phyloP scores from a whole-genome alignment of 805 yeast species.

The Clavispora asparagi region DNA sequence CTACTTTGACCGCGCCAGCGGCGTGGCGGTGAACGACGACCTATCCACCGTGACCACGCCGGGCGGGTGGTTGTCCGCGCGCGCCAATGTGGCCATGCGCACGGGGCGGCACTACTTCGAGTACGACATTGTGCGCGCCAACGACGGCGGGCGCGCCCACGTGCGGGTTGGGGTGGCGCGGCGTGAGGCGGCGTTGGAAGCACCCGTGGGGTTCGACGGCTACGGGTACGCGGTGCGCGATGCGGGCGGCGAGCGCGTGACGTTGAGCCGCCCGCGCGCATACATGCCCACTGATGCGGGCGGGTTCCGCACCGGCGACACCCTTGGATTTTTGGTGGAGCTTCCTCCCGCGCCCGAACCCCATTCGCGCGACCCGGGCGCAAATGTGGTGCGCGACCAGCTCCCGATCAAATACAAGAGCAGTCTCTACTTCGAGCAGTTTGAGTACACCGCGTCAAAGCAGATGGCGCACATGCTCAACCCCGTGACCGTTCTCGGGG shows the following conservation, averaged over 20 bases:
- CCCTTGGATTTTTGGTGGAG: constrained; percentile 68
- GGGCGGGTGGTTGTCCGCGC: constrained; percentile 75
- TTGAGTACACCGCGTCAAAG: constrained; percentile 67
- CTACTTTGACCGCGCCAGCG: constrained; percentile 66
- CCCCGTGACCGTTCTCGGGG: constrained; percentile 69
- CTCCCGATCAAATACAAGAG: constrained; percentile 80
- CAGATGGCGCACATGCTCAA: constrained; percentile 69
- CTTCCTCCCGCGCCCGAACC: constrained; percentile 52
- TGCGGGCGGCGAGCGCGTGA: constrained; percentile 66
- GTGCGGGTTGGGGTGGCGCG: constrained; percentile 82
- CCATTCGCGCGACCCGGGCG: no score
- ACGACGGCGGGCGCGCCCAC: constrained; percentile 39
- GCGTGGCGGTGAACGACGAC: constrained; percentile 33
- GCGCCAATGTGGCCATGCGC: constrained; percentile 69
- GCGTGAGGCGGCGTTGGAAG: constrained; percentile 84
- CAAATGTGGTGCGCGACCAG: constrained; percentile 69
- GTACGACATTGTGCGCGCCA: constrained; percentile 49
- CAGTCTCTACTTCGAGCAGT: constrained; percentile 76
- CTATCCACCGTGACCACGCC: constrained; percentile 46
- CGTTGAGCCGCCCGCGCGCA: constrained; percentile 61
- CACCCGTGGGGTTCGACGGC: constrained; percentile 94
- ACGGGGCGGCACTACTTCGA: constrained; percentile 84
- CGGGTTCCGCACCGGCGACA: constrained; percentile 71
- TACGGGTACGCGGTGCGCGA: constrained; percentile 92
- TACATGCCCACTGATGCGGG: constrained; percentile 37